Evolutionary conservation across 1,284 basidiomycete genomes (phyloP), one percentile per base, ranked within the genome.

Genomic region (Cutaneotrichosporon cutaneum): DNA sequence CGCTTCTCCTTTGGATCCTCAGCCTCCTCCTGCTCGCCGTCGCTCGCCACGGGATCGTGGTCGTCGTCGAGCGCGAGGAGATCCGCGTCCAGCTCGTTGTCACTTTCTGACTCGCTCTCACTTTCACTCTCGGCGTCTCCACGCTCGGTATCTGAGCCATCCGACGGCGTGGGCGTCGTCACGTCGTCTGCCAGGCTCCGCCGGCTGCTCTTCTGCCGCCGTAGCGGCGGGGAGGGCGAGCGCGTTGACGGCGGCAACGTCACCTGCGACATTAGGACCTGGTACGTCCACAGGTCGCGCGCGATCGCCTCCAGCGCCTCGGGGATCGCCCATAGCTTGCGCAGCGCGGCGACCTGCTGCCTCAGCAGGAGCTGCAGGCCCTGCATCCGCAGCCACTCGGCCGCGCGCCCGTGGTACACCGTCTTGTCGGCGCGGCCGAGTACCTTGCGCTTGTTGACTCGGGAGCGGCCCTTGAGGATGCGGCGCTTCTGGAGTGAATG

Each of bases 361-460:
- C 91, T 82, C 9, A 94, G 80, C 56, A 94, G 79, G 0, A 91
- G 79, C 73, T 94, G 92, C 36, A 90, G 81, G 67, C 88, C 90
- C 67, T 93, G 88, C 63, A 90, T 87, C 68, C 90, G 90, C 59
- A 88, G 85, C 72, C 84, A 91, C 50, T 87, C 84, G 3, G 87
- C 90, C 57, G 87, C 83, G 22, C 85, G 82, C 10, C 90, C 91
- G 68, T 91, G 87, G 71, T 91, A 92, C 52, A 90, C 92, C 94
- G 71, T 14, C 18, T 6, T 59, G 59, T 80, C 73, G 21, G 60
- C 61, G 27, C 62, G 61, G 3, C 77, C 75, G 30, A 66, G 59
- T 42, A 63, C 65, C 56, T 61, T 69, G 21, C 70, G 54, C 60
- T 72, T 72, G 58, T 73, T 74, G 14, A 54, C 33, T 39, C 69